A percentile compares a stretch with the other conserved stretches of the same genome.
These are phyloP conservation scores for Sextonia rubra DNA, from an alignment of 164 flowering plant genomes.

Conservation along the genomic window DNA sequence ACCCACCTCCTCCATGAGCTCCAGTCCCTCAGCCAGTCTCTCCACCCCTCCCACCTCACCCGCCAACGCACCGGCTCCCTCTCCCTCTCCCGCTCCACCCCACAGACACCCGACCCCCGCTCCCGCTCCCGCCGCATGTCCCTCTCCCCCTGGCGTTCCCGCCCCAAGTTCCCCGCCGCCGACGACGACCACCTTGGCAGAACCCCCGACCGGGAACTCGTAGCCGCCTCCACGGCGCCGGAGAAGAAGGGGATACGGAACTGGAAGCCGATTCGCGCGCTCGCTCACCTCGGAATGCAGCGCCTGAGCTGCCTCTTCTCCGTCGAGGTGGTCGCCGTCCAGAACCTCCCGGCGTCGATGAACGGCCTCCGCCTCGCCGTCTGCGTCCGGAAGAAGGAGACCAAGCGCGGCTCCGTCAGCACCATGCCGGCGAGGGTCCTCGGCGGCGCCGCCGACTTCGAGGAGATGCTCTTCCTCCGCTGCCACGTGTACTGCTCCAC, in stretches of 20 bases:
- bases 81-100: slow-evolving; percentile 50
- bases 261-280: slow-evolving; percentile 89
- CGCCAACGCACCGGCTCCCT: slow-evolving; percentile 70
- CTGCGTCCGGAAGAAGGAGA: slow-evolving; percentile 78
- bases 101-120: slow-evolving; percentile 24
- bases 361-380: slow-evolving; percentile 84
- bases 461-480: slow-evolving; percentile 73
- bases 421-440: slow-evolving; percentile 88
- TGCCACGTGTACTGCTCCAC: slow-evolving; percentile 62
- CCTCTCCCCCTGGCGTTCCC: slow-evolving; percentile 81
- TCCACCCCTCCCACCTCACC: slow-evolving; percentile 12
- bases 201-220: not conserved
- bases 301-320: slow-evolving; percentile 78
- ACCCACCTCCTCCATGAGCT: slow-evolving; percentile 65
- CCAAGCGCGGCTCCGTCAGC: slow-evolving; percentile 79
- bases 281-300: slow-evolving; percentile 74
- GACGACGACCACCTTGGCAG: not conserved
- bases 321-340: slow-evolving; percentile 71
- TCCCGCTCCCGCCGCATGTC: slow-evolving; percentile 68
- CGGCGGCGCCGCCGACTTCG: slow-evolving; percentile 88
- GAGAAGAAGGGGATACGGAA: slow-evolving; percentile 82
- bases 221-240: not conserved
- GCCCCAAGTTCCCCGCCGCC: slow-evolving; percentile 42
- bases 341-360: slow-evolving; percentile 82
- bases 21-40: slow-evolving; percentile 58